Conservation (phyloP, 192 early-diverging fungal species). For the Coemansia sp. region DNA sequence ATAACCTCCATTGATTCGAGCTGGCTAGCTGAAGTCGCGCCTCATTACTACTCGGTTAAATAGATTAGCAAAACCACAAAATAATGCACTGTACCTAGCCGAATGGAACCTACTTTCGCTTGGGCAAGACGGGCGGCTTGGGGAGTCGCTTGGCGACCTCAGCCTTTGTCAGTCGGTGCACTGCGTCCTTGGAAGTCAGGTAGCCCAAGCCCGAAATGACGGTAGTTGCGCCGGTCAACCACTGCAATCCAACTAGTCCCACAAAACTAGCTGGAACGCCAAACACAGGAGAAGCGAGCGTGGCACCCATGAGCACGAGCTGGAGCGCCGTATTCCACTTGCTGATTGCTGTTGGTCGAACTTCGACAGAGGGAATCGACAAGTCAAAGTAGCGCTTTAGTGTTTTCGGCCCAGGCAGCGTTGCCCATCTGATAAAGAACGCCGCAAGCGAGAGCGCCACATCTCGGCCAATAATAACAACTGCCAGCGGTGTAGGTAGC, state of each 20-base stretch:
- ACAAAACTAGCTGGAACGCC: slow-evolving; percentile 61
- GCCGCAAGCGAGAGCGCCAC: slow-evolving; percentile 75
- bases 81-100: background rate
- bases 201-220: slow-evolving; percentile 80
- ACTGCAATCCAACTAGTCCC: slow-evolving; percentile 65
- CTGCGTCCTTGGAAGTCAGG: slow-evolving; percentile 72
- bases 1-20: slow-evolving; percentile 81
- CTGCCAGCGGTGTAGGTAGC: slow-evolving; percentile 76
- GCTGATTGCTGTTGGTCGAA: slow-evolving; percentile 84
- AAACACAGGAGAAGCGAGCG: slow-evolving; percentile 74
- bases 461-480: slow-evolving; percentile 86
- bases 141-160: slow-evolving; percentile 51
- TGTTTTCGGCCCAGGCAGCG: slow-evolving; percentile 88
- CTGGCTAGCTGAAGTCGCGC: slow-evolving; percentile 76
- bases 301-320: slow-evolving; percentile 75
- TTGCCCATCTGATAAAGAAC: slow-evolving; percentile 85
- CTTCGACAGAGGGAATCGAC: slow-evolving; percentile 88
- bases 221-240: slow-evolving; percentile 67
- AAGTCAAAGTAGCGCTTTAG: slow-evolving; percentile 85
- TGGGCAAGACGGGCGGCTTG: slow-evolving; percentile 37
- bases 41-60: slow-evolving; percentile 67
- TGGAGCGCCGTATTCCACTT: slow-evolving; percentile 93
- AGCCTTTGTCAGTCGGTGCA: slow-evolving; percentile 63
- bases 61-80: too few relatives aligned
- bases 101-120: slow-evolving; percentile 12